Evolutionary conservation across 495 filamentous ascomycete species (phyloP).

Genomic region (Daldinia vernicosa): DNA sequence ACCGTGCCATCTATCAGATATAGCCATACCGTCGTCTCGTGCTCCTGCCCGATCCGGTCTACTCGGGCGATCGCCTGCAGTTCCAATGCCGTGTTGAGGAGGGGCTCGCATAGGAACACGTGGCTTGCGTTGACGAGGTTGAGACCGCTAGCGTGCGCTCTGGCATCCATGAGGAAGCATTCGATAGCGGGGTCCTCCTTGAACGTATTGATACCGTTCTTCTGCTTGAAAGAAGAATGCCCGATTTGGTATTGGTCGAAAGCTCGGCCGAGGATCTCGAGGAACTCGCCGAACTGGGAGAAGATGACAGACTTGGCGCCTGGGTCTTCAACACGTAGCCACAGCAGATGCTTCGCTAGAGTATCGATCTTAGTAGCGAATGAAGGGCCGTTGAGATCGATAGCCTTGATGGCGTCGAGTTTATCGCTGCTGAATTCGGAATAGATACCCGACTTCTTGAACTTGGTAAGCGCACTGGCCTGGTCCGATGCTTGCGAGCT

Average conservation of each 20-base stretch:
- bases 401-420: constrained; percentile 81
- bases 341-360: constrained; percentile 80
- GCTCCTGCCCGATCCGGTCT: constrained; percentile 89
- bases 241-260: constrained; percentile 75
- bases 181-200: constrained; percentile 77
- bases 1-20: constrained; percentile 90
- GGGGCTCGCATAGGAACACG: constrained; percentile 92
- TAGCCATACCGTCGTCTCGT: constrained; percentile 92
- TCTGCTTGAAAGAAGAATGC: constrained; percentile 69
- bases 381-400: constrained; percentile 74
- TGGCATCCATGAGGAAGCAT: constrained; percentile 88
- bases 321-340: constrained; percentile 83
- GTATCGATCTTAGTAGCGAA: constrained; percentile 92
- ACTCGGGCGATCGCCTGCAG: constrained; percentile 94
- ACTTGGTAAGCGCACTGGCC: constrained; percentile 21
- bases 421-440: constrained; percentile 73
- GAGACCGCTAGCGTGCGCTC: constrained; percentile 84
- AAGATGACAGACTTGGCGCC: constrained; percentile 91
- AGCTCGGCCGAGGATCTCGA: constrained; percentile 75
- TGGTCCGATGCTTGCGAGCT: constrained; percentile 21
- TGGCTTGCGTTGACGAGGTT: constrained; percentile 93
- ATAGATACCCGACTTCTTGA: constrained; percentile 67
- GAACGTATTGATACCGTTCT: constrained; percentile 75
- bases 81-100: constrained; percentile 92
- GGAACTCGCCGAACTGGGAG: constrained; percentile 83